phyloP scores from a whole-genome alignment of 2,329 filamentous ascomycete genomes.

The Ceratocystis colombiana region DNA sequence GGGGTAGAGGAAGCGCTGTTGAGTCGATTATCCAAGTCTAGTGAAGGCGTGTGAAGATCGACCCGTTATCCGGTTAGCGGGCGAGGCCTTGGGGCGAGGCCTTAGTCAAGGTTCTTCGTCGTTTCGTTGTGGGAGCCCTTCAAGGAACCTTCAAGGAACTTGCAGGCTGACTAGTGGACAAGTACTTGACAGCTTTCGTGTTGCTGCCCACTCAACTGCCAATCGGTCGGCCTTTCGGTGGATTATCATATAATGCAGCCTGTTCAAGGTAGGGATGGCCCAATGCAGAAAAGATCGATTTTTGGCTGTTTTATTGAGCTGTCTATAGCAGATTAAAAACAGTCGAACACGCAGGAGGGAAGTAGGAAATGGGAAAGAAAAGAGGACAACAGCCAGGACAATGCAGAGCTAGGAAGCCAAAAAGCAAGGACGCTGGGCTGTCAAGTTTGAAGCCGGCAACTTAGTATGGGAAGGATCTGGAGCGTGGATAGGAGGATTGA shows the following conservation, averaged over 20 bases:
- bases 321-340: neutral
- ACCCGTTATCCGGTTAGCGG: neutral
- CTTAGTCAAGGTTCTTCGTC: slow-evolving; percentile 6
- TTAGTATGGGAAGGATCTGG: slow-evolving; percentile 16
- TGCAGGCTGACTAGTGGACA: neutral
- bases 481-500: slow-evolving; percentile 16
- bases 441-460: slow-evolving; percentile 17
- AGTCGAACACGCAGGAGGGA: neutral
- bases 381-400: neutral
- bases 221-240: slow-evolving; percentile 11
- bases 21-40: neutral
- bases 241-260: slow-evolving; percentile 7
- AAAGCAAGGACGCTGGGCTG: slow-evolving; percentile 4
- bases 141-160: neutral
- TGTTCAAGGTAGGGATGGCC: neutral
- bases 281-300: neutral
- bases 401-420: neutral
- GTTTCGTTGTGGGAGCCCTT: neutral
- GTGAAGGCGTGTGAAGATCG: neutral
- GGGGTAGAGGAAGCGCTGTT: neutral
- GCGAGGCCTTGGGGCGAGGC: neutral
- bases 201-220: neutral
- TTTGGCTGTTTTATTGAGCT: neutral
- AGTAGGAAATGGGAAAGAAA: neutral
- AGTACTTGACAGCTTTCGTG: slow-evolving; percentile 7